Evolutionary conservation across 257 asterid species (phyloP), one percentile per base, ranked within the genome.

Genomic region (Solanum pimpinellifolium): DNA sequence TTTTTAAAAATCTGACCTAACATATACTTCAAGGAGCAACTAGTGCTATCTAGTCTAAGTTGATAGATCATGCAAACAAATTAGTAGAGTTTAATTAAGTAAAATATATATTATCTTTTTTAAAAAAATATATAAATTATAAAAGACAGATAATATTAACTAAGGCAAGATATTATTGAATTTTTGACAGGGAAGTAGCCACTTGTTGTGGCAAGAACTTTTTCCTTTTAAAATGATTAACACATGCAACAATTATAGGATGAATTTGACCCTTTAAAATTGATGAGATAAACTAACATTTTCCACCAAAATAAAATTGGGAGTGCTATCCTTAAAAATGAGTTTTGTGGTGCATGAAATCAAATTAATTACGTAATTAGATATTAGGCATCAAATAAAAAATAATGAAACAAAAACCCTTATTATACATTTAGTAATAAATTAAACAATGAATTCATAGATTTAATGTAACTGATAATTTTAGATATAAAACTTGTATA

Each of bases 391-490:
- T 59, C 25, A 10, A 59, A 59, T 59, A 20, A 1, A 59, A 3
- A 59, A 0, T 20, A 20, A 20, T 7, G 8, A 1, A 56, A 56
- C 0, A 5, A 59, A 59, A 59, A 59, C 2, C 12, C 25, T 25
- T 20, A 7, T 20, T 59, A 59, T 56, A 20, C 11, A 59, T 59
- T 59, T 59, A 59, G 66, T 59, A n/a, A 20, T 11, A 59, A 59
- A 59, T 20, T 59, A 2, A 59, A 4, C 1, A 59, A 20, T 56
- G 25, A 0, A 7, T 56, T 20, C 3, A n/a, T 1, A 5, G 1
- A 20, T 59, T 59, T 20, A 10, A 59, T 2, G 21, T 59, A 59
- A 59, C 4, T 20, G 1, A 3, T 59, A 59, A 20, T 59, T 20
- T 59, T 59, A 20, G 25, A 0, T 20, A 3, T 5, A 20, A 59